Percentiles rank a stretch among this genome's conserved stretches.
Evolutionary conservation across 2,329 filamentous ascomycete genomes (phyloP).

Genomic region (Cercospora sp.): DNA sequence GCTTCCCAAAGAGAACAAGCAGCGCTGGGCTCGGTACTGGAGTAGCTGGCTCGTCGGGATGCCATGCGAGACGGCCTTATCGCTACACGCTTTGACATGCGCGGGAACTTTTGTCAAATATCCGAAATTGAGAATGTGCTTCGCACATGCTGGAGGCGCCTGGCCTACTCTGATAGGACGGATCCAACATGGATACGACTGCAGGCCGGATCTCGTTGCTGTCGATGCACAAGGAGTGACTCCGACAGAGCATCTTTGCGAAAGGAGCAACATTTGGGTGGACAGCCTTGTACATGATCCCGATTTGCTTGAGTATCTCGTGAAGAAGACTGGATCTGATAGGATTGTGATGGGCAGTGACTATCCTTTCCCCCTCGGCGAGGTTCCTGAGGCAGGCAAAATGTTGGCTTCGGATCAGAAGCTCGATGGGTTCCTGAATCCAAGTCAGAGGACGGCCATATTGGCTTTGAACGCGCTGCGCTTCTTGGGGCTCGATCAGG

Average conservation of each 20-base stretch:
- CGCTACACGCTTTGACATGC: slow-evolving; percentile 16
- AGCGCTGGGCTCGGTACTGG: slow-evolving; percentile 18
- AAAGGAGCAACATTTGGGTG: slow-evolving; percentile 18
- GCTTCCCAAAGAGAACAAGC: slow-evolving; percentile 11
- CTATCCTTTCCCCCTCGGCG: slow-evolving; percentile 18
- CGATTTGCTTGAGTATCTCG: slow-evolving; percentile 19
- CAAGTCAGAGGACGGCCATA: slow-evolving; percentile 14
- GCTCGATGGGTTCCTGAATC: slow-evolving; percentile 11
- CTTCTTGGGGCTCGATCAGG: slow-evolving; percentile 10
- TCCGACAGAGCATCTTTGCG: slow-evolving; percentile 11
- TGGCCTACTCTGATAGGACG: slow-evolving; percentile 16
- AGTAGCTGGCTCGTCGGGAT: slow-evolving; percentile 19
- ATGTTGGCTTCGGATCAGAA: slow-evolving; percentile 14
- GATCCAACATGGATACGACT: slow-evolving; percentile 19
- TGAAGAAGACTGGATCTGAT: slow-evolving; percentile 17
- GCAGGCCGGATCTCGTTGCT: slow-evolving; percentile 17
- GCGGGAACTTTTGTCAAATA: slow-evolving; percentile 13
- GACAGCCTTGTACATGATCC: slow-evolving; percentile 19
- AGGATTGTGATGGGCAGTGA: slow-evolving; percentile 22
- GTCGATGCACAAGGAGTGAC: slow-evolving; percentile 9
- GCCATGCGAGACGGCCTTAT: slow-evolving; percentile 18
- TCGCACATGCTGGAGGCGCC: slow-evolving; percentile 20
- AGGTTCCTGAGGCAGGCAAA: slow-evolving; percentile 13
- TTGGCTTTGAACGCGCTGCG: slow-evolving; percentile 14
- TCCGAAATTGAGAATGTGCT: slow-evolving; percentile 16